Evolutionary conservation across 805 yeast genomes (phyloP).

Genomic region (Komagataella ulmi): DNA sequence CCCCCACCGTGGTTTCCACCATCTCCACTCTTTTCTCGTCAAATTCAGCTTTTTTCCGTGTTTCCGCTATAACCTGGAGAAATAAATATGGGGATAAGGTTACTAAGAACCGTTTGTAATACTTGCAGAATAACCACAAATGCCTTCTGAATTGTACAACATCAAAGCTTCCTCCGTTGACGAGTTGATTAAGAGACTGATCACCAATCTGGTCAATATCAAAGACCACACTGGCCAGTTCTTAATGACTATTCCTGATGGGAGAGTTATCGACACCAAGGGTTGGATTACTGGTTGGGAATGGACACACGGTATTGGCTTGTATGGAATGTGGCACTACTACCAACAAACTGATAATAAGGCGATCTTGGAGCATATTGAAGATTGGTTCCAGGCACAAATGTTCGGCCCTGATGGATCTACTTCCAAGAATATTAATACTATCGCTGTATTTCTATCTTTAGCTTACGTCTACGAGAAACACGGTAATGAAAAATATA

Average conservation of each 20-base stretch:
- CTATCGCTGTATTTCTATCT: slow-evolving; percentile 21
- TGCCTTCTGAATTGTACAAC: slow-evolving; percentile 9
- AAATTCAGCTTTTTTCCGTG: background rate
- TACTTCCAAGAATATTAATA: slow-evolving; percentile 20
- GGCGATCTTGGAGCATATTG: slow-evolving; percentile 11
- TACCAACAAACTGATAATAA: slow-evolving; percentile 14
- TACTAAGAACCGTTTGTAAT: background rate
- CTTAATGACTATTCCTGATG: slow-evolving; percentile 12
- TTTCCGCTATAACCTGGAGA: background rate
- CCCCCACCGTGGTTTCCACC: background rate
- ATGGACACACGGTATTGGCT: slow-evolving; percentile 25
- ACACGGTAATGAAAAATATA: slow-evolving; percentile 7
- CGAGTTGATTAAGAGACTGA: slow-evolving; percentile 9
- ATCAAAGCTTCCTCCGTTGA: slow-evolving; percentile 8
- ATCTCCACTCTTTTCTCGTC: background rate
- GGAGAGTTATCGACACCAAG: slow-evolving; percentile 21
- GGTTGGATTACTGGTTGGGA: slow-evolving; percentile 26
- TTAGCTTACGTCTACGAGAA: slow-evolving; percentile 18
- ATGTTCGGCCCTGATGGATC: slow-evolving; percentile 17
- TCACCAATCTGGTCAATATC: slow-evolving; percentile 15
- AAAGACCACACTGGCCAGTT: slow-evolving; percentile 18
- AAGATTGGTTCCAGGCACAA: slow-evolving; percentile 15
- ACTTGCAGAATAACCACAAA: background rate
- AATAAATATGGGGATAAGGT: background rate
- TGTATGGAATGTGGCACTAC: slow-evolving; percentile 24